A percentile compares a stretch with the other conserved stretches of the same genome.
phyloP scores from a whole-genome alignment of 805 yeast species.

The Metschnikowia picachoensis region DNA sequence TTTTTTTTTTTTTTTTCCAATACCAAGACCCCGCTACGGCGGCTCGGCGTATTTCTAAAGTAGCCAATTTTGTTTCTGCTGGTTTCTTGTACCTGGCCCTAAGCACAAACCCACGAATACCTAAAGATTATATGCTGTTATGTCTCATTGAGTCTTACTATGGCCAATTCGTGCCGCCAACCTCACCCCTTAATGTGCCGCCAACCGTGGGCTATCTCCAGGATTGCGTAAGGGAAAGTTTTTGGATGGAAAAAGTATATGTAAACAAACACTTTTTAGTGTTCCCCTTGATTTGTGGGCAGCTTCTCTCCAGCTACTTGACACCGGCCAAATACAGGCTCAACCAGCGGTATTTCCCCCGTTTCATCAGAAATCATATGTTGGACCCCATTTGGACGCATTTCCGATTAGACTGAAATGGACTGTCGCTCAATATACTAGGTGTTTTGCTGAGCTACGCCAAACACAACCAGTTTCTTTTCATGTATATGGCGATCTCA shows the following conservation, averaged over 20 bases:
- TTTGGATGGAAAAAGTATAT: constrained; percentile 22
- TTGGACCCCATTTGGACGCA: constrained; percentile 42
- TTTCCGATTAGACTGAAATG: constrained; percentile 26
- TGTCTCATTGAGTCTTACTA: constrained; percentile 31
- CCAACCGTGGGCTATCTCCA: constrained; percentile 23
- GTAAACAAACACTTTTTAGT: constrained; percentile 30
- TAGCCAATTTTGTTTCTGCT: constrained; percentile 25
- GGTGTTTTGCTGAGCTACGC: constrained; percentile 27
- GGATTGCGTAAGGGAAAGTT: constrained; percentile 7
- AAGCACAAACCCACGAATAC: constrained; percentile 22
- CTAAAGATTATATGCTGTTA: constrained; percentile 37
- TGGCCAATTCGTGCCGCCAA: constrained; percentile 33
- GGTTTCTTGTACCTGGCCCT: constrained; percentile 27
- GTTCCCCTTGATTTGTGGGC: constrained; percentile 36
- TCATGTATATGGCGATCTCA: constrained; percentile 17
- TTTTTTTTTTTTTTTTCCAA: no score
- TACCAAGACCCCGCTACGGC: constrained; percentile 12
- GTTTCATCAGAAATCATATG: constrained; percentile 27
- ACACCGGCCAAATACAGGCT: constrained; percentile 36
- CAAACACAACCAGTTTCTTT: constrained; percentile 23
- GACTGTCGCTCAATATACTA: constrained; percentile 26
- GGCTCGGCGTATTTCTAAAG: constrained; percentile 16
- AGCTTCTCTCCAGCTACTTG: constrained; percentile 37
- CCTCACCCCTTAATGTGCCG: constrained; percentile 27
- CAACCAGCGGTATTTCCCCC: constrained; percentile 35